phyloP scores from a whole-genome alignment of 129 eudicot species.

The carrot (Daucus carota) region DH1_v3.0 NC_030386.2:40568501-40569000 shows the following conservation, averaged over 20 bases:
- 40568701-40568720: not conserved
- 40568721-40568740: constrained; percentile 28
- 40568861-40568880: not conserved
- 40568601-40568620: constrained; percentile 79
- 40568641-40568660: not conserved
- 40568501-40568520: not conserved
- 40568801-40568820: not conserved
- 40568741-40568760: constrained; percentile 88
- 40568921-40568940: not conserved
- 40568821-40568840: not conserved
- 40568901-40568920: not conserved
- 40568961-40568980: too few relatives aligned
- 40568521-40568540: constrained; percentile 15
- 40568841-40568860: not conserved
- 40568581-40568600: constrained; percentile 97
- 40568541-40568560: constrained; percentile 99
- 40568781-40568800: constrained; percentile 95
- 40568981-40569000: too few relatives aligned
- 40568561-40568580: constrained; percentile 87
- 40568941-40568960: too few relatives aligned
- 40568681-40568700: not conserved
- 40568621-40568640: constrained; percentile 50
- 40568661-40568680: not conserved
- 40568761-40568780: constrained; percentile 85
- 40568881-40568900: not conserved